Evolutionary conservation across 108 stramenopile species (phyloP).

Genomic region (Stephanodiscus minutulus): DNA sequence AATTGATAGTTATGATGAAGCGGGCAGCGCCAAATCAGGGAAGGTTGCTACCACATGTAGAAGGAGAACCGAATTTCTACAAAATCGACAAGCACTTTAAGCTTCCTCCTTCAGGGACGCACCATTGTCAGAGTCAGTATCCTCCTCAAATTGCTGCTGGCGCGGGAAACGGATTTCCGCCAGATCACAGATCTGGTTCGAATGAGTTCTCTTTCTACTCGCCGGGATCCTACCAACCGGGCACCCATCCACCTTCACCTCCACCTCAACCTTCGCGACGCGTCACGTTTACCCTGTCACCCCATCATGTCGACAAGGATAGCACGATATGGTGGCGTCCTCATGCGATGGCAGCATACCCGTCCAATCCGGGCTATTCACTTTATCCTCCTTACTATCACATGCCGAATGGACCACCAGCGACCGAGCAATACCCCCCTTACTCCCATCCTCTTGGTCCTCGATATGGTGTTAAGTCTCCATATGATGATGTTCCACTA

Average conservation of each 20-base stretch:
- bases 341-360: not conserved
- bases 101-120: not conserved
- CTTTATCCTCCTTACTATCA: not conserved
- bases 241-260: not conserved
- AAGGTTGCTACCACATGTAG: not conserved
- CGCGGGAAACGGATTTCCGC: not conserved
- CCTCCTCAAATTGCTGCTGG: not conserved
- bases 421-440: too few species aligned
- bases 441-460: too few species aligned
- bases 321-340: not conserved
- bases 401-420: not conserved
- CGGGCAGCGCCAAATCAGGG: not conserved
- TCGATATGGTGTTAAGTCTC: too few species aligned
- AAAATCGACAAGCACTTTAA: not conserved
- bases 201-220: too few species aligned
- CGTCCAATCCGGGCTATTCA: not conserved
- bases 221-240: too few species aligned
- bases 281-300: too few species aligned
- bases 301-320: too few species aligned
- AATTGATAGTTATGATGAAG: conserved; percentile 1
- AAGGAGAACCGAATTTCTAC: too few species aligned
- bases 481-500: too few species aligned
- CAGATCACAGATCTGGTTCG: not conserved
- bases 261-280: not conserved
- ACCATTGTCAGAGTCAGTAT: not conserved